Conservation (phyloP, 306 rosid species). For the Pueraria montana region DNA sequence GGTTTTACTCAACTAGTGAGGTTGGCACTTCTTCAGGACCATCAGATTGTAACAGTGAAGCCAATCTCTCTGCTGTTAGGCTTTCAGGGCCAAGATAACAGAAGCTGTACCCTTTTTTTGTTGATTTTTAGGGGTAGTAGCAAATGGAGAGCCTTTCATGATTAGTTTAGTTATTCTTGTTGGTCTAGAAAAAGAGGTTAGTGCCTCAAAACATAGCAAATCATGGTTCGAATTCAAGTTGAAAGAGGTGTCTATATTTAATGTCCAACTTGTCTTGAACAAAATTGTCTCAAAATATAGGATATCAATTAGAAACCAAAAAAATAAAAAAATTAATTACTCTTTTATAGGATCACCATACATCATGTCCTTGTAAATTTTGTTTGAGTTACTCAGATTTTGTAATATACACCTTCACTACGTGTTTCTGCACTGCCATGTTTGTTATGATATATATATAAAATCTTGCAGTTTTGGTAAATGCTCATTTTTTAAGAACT, state of each 20-base stretch:
- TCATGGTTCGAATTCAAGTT: neutral
- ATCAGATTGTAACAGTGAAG: slow-evolving; percentile 35
- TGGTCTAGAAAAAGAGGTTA: neutral
- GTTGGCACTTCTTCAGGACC: slow-evolving; percentile 38
- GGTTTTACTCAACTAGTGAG: slow-evolving; percentile 23
- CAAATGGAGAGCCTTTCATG: neutral
- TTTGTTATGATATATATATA: neutral
- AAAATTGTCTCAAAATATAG: neutral
- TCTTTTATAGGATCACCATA: neutral
- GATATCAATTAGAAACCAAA: too few species aligned
- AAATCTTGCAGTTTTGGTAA: neutral
- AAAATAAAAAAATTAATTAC: neutral
- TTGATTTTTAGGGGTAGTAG: neutral
- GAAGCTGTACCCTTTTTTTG: neutral
- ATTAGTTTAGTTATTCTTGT: neutral
- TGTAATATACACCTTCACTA: neutral
- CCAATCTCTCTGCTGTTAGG: slow-evolving; percentile 32
- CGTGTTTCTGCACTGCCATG: neutral
- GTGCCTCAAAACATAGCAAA: neutral
- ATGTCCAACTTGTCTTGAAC: too few species aligned
- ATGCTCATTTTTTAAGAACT: neutral
- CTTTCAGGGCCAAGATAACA: slow-evolving; percentile 53
- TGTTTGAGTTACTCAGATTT: neutral
- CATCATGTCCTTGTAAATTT: slow-evolving; percentile 27
- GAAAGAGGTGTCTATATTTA: too few species aligned